These are phyloP conservation scores for Leptomonas pyrrhocoris DNA, from an alignment of 208 protist genomes.

Conservation along the genomic window DNA sequence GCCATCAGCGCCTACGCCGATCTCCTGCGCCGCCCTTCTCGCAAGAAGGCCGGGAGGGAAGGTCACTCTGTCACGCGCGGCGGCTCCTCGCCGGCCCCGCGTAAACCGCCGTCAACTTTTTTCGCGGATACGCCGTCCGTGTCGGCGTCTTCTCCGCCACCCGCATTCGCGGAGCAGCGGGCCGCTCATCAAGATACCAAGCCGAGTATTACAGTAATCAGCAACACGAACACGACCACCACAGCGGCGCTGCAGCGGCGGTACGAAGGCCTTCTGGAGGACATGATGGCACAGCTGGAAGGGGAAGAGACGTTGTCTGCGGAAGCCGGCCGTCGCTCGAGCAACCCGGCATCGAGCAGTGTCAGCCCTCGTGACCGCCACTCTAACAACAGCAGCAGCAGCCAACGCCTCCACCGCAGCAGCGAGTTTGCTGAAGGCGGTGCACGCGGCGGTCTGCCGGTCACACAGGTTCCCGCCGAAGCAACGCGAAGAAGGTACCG, in stretches of 20 bases:
- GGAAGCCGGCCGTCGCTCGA: not conserved
- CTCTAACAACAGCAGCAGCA: not conserved
- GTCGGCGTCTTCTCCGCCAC: no score
- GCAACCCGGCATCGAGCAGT: not conserved
- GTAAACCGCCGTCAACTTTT: not conserved
- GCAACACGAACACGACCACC: not conserved
- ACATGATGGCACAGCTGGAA: not conserved
- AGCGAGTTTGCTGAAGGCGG: no score
- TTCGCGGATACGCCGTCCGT: not conserved
- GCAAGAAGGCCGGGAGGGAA: not conserved
- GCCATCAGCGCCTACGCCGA: not conserved
- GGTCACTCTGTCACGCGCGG: not conserved
- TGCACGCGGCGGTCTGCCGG: no score
- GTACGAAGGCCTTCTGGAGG: slow-evolving; percentile 34
- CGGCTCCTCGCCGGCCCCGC: slow-evolving; percentile 14
- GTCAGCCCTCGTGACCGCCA: no score
- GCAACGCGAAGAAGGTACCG: not conserved
- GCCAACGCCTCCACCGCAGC: not conserved
- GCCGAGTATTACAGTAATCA: no score
- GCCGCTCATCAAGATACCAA: no score
- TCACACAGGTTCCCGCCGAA: no score
- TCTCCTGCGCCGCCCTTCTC: not conserved
- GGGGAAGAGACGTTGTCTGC: not conserved
- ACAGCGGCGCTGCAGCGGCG: slow-evolving; percentile 23
- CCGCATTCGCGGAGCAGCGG: not conserved